Evolutionary conservation across 2,329 filamentous ascomycete genomes (phyloP), one percentile per base, ranked within the genome.

Genomic region (Tolypocladium tundrense): DNA sequence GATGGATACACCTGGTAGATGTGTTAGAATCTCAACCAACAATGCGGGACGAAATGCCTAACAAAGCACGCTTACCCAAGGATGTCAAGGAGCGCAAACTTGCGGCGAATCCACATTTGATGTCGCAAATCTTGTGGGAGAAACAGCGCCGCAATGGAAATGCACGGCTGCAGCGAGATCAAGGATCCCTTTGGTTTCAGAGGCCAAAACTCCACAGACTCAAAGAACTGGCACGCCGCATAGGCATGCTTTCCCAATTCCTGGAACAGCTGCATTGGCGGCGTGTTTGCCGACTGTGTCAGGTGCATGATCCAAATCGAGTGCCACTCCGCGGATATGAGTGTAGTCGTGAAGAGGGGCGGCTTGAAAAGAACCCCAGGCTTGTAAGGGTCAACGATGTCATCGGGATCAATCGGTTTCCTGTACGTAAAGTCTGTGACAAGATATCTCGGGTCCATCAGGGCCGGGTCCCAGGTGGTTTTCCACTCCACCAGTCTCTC

Each of bases 281-380:
- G 72, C 2, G 81, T 77, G 54, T 82, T 75, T 4, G 84, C 80
- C 1, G 86, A 82, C 65, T 94, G 89, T 64, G 88, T 86, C 63
- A 85, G 84, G 72, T 91, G 91, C 87, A 96, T 90, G 59, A 94
- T 78, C 53, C 87, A 80, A 31, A 92, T 84, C 9, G 87, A 87
- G 69, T 90, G 85, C 77, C 90, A 90, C 68, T 96, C 91, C 59
- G 91, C 82, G 58, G 80, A 78, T 19, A 91, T 76, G 54, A 88
- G 81, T 61, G 95, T 97, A 53, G 88, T 84, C 13, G 85, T 79
- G 74, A 89, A 93, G 1, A 91, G 70, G 0, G 86, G 84, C 0
- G 80, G 85, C n/a, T 80, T 76, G 70, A 88, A 90, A 2, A 97
- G 75, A n/a, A 81, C 74, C 7, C 87, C 84, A 0, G 85, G 83